These are phyloP conservation scores for Colletotrichum cordylinicola DNA, from an alignment of 2,329 filamentous ascomycete species.

Conservation along the genomic window DNA sequence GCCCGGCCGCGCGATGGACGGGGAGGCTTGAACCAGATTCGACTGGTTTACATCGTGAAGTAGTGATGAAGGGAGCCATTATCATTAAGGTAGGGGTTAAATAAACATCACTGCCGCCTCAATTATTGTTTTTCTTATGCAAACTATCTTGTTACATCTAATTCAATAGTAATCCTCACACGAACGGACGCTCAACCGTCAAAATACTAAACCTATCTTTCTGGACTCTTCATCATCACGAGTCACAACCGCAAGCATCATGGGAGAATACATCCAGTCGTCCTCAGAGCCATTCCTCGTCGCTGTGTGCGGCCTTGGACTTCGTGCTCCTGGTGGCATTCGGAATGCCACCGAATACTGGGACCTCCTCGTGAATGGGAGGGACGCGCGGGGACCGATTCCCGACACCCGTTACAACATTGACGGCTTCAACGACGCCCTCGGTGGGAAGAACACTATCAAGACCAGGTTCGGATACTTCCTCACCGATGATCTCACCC, in stretches of 20 bases:
- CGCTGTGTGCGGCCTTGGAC: not conserved
- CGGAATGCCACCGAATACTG: not conserved
- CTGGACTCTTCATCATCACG: not conserved
- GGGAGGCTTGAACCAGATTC: rapidly evolving
- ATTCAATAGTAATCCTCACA: not conserved
- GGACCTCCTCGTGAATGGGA: not conserved
- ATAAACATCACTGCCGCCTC: not conserved
- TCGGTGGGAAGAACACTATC: not conserved
- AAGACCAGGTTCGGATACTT: not conserved
- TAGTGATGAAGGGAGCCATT: rapidly evolving
- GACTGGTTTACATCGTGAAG: not conserved
- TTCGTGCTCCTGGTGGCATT: not conserved
- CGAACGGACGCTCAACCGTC: not conserved
- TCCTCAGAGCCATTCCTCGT: not conserved
- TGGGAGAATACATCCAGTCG: not conserved
- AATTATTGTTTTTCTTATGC: not conserved
- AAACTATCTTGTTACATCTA: not conserved
- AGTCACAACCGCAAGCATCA: not conserved
- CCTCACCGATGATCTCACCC: not conserved
- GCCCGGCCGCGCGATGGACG: not conserved
- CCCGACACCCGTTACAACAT: not conserved
- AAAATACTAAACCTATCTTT: not conserved
- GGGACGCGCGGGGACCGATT: not conserved
- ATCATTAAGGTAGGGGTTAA: not conserved
- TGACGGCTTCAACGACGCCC: not conserved